Percentiles rank a stretch among this genome's conserved stretches.
Conservation (phyloP, 176 grass and related monocot genomes). For the Phragmites australis region DNA sequence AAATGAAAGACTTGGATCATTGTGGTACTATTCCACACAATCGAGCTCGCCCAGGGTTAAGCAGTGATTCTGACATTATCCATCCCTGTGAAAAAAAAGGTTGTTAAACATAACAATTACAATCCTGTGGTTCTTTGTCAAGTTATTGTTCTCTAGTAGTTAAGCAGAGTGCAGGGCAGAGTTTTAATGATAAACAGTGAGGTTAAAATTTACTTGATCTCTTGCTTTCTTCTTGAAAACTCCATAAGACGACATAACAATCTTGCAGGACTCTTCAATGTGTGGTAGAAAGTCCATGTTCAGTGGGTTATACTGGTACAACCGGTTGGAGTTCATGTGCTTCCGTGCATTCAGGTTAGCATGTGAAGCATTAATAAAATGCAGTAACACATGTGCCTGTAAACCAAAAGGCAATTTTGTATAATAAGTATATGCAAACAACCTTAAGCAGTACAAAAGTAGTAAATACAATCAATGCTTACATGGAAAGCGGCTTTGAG, state of each 20-base stretch:
- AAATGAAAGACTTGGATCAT: slow-evolving; percentile 36
- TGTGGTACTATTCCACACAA: slow-evolving; percentile 61
- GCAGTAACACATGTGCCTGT: slow-evolving; percentile 91
- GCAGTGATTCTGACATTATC: slow-evolving; percentile 94
- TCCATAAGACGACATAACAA: slow-evolving; percentile 83
- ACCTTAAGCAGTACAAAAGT: background rate
- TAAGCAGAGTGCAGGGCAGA: background rate
- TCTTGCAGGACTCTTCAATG: slow-evolving; percentile 90
- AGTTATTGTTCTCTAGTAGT: background rate
- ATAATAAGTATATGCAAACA: slow-evolving; percentile 25
- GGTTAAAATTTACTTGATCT: slow-evolving; percentile 79
- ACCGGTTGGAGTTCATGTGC: slow-evolving; percentile 48
- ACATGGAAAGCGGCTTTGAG: slow-evolving; percentile 98
- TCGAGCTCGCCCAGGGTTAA: slow-evolving; percentile 68
- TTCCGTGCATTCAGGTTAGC: slow-evolving; percentile 56
- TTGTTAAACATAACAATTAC: background rate
- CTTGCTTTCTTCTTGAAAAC: slow-evolving; percentile 89
- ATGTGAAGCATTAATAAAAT: slow-evolving; percentile 86
- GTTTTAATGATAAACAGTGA: background rate
- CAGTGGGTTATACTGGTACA: slow-evolving; percentile 46
- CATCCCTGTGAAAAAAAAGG: slow-evolving; percentile 65
- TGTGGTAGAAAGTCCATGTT: slow-evolving; percentile 76
- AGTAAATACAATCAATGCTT: slow-evolving; percentile 29
- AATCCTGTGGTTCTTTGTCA: background rate
- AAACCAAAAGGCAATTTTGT: background rate